Base-by-base conservation (phyloP, 768 basidiomycete genomes). In the Zangia roseola region DNA sequence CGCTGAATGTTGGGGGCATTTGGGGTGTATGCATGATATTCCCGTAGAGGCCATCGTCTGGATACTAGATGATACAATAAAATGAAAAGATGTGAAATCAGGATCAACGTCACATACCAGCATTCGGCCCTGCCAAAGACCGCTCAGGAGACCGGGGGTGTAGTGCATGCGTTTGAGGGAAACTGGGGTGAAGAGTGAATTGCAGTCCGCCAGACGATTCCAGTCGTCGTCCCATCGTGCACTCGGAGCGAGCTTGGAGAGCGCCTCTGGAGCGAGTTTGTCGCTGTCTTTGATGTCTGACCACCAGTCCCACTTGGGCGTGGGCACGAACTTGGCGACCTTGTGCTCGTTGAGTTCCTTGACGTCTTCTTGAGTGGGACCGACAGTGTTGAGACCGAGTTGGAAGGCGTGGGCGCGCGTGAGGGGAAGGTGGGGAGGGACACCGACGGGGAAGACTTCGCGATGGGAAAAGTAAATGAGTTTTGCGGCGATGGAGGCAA, bases 101-200 rank as follows among this genome's bases (percentile, higher is more conserved):
- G 16, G 44, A 33, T 19, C 6, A 10, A 52, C 13, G 20, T 0
- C n/a, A 76, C 82, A 50, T 45, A 86, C 84, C 46, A 82, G 67
- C 64, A 84, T 74, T 17, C 80, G 71, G 4, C 87, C 86, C 50
- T 82, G 75, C 82, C 81, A 87, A 6, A 77, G 67, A 3, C 85
- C 85, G 19, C 62, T 64, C 56, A 86, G 68, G 3, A 71, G 59
- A 6, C 85, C 86, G 0, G 73, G 74, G 3, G 71, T 71, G 61
- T 81, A 83, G 19, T 70, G 67, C 9, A 49, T 53, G 14, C 67
- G 68, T 44, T 68, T 62, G 25, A 68, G 57, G 0, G 66, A 64
- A 8, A 60, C 36, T 23, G 51, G 40, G 2, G 49, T 51, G 44
- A 65, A 70, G 14, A 75, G 56, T 43, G 78, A 68, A 28, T 58